Conservation (phyloP, 2,329 filamentous ascomycete species). For the Nothophaeocryptopus gaeumannii region DNA sequence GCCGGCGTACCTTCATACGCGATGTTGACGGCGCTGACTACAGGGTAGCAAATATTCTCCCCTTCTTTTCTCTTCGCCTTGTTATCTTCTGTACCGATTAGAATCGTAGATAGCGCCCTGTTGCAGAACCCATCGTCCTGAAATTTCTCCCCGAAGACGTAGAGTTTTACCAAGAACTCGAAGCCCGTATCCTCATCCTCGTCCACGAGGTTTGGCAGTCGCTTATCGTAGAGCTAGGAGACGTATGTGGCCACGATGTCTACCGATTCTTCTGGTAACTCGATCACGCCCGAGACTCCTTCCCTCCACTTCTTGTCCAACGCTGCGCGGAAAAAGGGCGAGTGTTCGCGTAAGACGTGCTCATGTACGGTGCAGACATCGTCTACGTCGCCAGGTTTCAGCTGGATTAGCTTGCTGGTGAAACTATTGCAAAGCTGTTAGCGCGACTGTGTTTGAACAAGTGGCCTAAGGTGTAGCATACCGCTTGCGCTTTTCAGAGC, state of each 20-base stretch:
- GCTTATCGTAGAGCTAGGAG: slow-evolving; percentile 14
- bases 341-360: slow-evolving; percentile 2
- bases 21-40: not conserved
- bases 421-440: slow-evolving; percentile 1
- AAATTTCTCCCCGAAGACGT: slow-evolving; percentile 10
- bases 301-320: slow-evolving; percentile 14
- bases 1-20: not conserved
- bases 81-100: not conserved
- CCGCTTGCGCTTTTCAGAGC: slow-evolving; percentile 5
- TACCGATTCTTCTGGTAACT: slow-evolving; percentile 7
- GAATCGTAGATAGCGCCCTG: not conserved
- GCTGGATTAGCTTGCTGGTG: slow-evolving; percentile 8
- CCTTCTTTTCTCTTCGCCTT: not conserved
- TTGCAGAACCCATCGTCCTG: slow-evolving; percentile 4
- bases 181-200: not conserved
- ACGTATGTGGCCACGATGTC: slow-evolving; percentile 11
- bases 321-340: slow-evolving; percentile 12
- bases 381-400: not conserved
- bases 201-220: not conserved
- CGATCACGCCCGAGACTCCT: not conserved
- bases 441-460: too few relatives aligned
- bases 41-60: not conserved
- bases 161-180: not conserved
- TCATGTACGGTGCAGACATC: slow-evolving; percentile 9
- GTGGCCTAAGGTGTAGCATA: not conserved